phyloP scores from a whole-genome alignment of 2,329 filamentous ascomycete species.

The Aspergillus pseudoterreus region DNA sequence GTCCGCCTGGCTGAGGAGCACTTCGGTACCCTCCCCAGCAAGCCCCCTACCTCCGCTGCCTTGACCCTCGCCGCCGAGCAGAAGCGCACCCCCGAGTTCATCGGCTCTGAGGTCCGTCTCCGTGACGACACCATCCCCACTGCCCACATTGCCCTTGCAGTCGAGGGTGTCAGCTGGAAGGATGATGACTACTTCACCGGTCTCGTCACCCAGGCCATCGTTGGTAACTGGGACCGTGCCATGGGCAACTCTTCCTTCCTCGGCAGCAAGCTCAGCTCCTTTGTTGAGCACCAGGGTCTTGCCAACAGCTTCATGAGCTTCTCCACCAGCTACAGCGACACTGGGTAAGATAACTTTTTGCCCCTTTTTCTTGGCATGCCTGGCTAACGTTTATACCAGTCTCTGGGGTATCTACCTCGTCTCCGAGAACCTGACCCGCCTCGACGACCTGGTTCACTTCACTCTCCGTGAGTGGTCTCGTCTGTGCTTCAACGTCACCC shows the following conservation, averaged over 20 bases:
- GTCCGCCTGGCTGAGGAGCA: conserved; percentile 96
- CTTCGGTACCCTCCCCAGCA: conserved; percentile 75
- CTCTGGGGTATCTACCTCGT: conserved; percentile 99
- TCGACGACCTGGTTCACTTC: conserved; percentile 98
- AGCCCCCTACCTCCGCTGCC: conserved; percentile 70
- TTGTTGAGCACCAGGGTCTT: conserved; percentile 89
- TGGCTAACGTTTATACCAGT: conserved; percentile 48
- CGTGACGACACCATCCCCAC: conserved; percentile 95
- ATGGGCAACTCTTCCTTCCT: conserved; percentile 97
- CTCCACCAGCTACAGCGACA: conserved; percentile 98
- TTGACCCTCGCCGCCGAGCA: conserved; percentile 66
- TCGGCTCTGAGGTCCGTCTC: conserved; percentile 92
- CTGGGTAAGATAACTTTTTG: conserved; percentile 64
- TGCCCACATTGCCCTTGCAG: conserved; percentile 96
- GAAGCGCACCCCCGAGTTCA: conserved; percentile 89
- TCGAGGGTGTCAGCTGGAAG: conserved; percentile 99
- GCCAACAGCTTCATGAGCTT: conserved; percentile 99
- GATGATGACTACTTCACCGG: conserved; percentile 99
- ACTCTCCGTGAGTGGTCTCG: conserved; percentile 97
- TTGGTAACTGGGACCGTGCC: conserved; percentile 99
- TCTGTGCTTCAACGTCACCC: conserved; percentile 79
- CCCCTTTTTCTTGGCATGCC: not conserved
- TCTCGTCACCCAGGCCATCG: conserved; percentile 94
- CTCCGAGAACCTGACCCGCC: conserved; percentile 77
- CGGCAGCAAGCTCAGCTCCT: conserved; percentile 94